These are phyloP conservation scores for Spergularia bocconei DNA, from an alignment of 148 eudicot genomes.

Conservation along the genomic window DNA sequence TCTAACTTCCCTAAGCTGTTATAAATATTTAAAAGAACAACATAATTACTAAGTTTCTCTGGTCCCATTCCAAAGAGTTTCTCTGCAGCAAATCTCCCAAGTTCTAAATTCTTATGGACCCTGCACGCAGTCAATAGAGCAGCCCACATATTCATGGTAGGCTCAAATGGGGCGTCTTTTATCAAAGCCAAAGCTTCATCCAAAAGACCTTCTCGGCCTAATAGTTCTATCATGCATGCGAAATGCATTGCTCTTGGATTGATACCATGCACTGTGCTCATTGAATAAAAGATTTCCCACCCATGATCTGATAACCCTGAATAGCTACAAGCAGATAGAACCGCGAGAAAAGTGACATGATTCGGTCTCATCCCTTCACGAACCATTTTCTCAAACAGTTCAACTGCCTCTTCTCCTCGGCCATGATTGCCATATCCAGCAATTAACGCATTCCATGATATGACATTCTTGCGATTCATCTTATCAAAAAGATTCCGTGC, in stretches of 20 bases:
- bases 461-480: slow-evolving; percentile 59
- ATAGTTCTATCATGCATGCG: slow-evolving; percentile 82
- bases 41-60: slow-evolving; percentile 73
- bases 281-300: slow-evolving; percentile 69
- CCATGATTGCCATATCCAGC: slow-evolving; percentile 86
- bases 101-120: slow-evolving; percentile 57
- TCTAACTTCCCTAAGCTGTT: slow-evolving; percentile 51
- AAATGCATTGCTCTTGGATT: slow-evolving; percentile 93
- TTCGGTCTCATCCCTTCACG: slow-evolving; percentile 56
- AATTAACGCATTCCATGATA: slow-evolving; percentile 88
- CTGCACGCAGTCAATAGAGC: slow-evolving; percentile 84
- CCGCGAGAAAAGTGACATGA: slow-evolving; percentile 87
- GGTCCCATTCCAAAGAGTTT: slow-evolving; percentile 72
- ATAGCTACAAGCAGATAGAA: slow-evolving; percentile 80
- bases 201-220: slow-evolving; percentile 73
- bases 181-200: slow-evolving; percentile 77
- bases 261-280: slow-evolving; percentile 48
- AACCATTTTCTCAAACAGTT: slow-evolving; percentile 62
- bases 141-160: slow-evolving; percentile 90
- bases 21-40: slow-evolving; percentile 73
- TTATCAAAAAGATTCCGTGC: slow-evolving; percentile 69
- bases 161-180: slow-evolving; percentile 61
- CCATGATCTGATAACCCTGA: slow-evolving; percentile 67
- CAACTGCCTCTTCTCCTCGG: slow-evolving; percentile 70
- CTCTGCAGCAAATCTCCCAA: slow-evolving; percentile 80